Evolutionary conservation across 148 eudicot species (phyloP).

Genomic region (Spergularia bocconei): DNA sequence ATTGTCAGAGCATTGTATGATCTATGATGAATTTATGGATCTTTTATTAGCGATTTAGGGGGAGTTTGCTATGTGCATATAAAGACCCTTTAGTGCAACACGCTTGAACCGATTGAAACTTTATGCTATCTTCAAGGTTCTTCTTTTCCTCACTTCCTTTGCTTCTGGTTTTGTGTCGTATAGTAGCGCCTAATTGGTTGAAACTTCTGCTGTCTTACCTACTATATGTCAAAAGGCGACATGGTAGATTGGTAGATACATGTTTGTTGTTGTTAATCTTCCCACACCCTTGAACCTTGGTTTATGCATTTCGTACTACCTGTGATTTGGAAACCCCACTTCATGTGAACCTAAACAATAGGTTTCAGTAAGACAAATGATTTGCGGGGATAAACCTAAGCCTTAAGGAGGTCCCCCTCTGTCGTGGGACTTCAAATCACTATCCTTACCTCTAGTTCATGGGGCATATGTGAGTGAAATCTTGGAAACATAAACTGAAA

Average conservation of each 20-base stretch:
- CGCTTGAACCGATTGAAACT: no score
- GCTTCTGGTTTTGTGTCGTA: no score
- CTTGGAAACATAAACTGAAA: constrained; percentile 9
- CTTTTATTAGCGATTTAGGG: neutral
- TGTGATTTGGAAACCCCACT: neutral
- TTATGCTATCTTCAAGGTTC: no score
- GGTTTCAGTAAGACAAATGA: neutral
- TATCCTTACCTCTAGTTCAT: neutral
- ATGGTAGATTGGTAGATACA: neutral
- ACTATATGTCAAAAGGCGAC: neutral
- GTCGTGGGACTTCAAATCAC: neutral
- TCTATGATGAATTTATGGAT: neutral
- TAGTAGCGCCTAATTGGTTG: no score
- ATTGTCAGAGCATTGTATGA: neutral
- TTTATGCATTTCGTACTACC: neutral
- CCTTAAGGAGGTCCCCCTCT: neutral
- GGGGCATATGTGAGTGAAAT: constrained; percentile 11
- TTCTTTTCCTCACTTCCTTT: no score
- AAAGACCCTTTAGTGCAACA: no score
- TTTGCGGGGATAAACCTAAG: neutral
- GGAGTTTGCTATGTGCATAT: neutral
- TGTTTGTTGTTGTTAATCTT: neutral
- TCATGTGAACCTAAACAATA: constrained; percentile 4
- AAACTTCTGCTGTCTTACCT: no score
- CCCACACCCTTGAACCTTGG: neutral